Evolutionary conservation across 176 grass and related monocot genomes (phyloP), one percentile per base, ranked within the genome.

Genomic region (Dendrocalamus sinicus): DNA sequence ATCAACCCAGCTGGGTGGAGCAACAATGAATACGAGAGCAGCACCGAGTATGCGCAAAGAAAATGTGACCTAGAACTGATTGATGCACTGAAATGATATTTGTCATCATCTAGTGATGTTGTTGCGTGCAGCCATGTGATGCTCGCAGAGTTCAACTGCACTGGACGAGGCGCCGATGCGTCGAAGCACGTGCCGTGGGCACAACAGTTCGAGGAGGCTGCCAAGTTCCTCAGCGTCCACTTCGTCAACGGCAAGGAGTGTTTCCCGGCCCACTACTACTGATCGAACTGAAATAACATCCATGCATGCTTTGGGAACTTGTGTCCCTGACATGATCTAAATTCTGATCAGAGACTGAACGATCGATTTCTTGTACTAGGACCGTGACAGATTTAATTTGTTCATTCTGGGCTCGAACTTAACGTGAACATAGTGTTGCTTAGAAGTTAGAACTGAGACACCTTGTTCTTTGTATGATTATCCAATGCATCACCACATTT

Each of bases 171-270:
- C 10, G 84, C 91, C 1, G 84, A 92, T 23, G 7, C 54, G 2
- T 22, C 59, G 17, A 15, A 79, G 32, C 91, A 90, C 41, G 84
- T 79, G 67, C 77, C 79, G 1, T 92, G 93, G 91, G 67, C 88
- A 13, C 84, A 76, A 7, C 81, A 70, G 70, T 78, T 94, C 55
- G 67, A 84, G 60, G 90, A 94, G 77, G 92, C 54, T 5, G 37
- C 81, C 16, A 88, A 89, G 77, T 94, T 92, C 84, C 58, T 89
- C n/a, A 94, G 37, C 86, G 60, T 96, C 69, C 86, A 99, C 83
- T 96, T 99, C 86, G 90, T 99, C 81, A 59, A 89, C 51, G 96
- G 93, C 74, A 91, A 92, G 53, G 93, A 99, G 3, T 99, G 96
- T 93, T 66, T 99, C 82, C 92, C 92, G 67, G 90, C 89, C n/a